Percentiles rank a stretch among this genome's conserved stretches.
Conservation (phyloP, 2,329 filamentous ascomycete species). For the Diplodia corticola region DNA sequence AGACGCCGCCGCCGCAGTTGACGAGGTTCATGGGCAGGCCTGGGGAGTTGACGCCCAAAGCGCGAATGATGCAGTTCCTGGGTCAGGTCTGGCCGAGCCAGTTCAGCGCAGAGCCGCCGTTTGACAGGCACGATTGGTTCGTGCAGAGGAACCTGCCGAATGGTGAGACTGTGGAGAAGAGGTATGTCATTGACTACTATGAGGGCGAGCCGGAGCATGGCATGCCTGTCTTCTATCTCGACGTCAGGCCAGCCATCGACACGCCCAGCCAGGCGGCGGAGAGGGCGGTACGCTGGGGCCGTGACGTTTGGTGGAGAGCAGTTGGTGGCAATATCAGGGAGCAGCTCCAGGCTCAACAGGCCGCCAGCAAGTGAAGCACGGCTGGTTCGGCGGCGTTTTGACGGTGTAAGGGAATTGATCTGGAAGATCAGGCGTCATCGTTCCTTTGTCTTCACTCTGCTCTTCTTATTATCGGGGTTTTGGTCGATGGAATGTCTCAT, state of each 20-base stretch:
- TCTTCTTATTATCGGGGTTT: constrained; percentile 1
- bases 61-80: constrained; percentile 76
- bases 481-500: constrained; percentile 5
- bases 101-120: constrained; percentile 80
- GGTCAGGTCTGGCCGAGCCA: constrained; percentile 76
- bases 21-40: constrained; percentile 87
- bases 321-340: constrained; percentile 68
- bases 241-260: constrained; percentile 85
- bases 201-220: constrained; percentile 79
- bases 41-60: constrained; percentile 87
- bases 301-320: constrained; percentile 90
- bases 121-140: constrained; percentile 97
- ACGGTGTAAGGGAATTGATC: not conserved
- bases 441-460: not conserved
- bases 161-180: constrained; percentile 71
- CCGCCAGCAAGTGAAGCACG: not conserved
- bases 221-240: constrained; percentile 92
- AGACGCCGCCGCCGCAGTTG: constrained; percentile 64
- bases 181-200: constrained; percentile 98
- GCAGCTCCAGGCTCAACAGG: constrained; percentile 31
- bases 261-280: constrained; percentile 79
- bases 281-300: constrained; percentile 82
- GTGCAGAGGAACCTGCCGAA: constrained; percentile 69
- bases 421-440: not conserved
- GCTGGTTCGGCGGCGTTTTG: constrained; percentile 9